These are phyloP conservation scores for Orbilia ellipsospora DNA, from an alignment of 2,329 filamentous ascomycete genomes.

Conservation along the genomic window DNA sequence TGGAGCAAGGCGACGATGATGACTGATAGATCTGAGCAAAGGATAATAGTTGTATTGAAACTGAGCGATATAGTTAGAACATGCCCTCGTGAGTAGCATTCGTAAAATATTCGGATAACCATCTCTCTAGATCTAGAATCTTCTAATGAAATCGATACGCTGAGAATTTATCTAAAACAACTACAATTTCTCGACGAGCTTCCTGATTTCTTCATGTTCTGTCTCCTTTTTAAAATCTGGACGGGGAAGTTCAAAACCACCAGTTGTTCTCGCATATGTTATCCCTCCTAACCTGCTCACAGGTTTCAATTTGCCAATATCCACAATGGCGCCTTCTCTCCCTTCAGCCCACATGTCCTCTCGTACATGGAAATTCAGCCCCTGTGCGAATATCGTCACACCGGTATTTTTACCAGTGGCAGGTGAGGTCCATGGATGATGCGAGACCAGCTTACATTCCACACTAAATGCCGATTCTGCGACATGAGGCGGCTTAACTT, in stretches of 20 bases:
- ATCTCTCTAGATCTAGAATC: too few species aligned
- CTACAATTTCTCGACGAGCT: slow-evolving; percentile 65
- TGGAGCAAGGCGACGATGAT: slow-evolving; percentile 19
- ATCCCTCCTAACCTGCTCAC: slow-evolving; percentile 86
- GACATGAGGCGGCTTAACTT: slow-evolving; percentile 78
- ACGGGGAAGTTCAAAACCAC: slow-evolving; percentile 77
- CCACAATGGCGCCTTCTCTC: slow-evolving; percentile 71
- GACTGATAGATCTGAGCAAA: neutral
- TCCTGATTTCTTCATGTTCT: slow-evolving; percentile 68
- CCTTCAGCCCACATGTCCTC: slow-evolving; percentile 88
- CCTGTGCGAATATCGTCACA: slow-evolving; percentile 81
- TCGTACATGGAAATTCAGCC: slow-evolving; percentile 85
- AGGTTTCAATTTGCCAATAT: slow-evolving; percentile 79
- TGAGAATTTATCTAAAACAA: neutral
- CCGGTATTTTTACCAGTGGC: slow-evolving; percentile 79
- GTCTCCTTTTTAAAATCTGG: slow-evolving; percentile 69
- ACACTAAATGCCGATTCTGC: slow-evolving; percentile 84
- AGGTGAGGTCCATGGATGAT: slow-evolving; percentile 77
- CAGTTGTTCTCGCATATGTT: slow-evolving; percentile 77
- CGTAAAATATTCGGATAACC: too few species aligned
- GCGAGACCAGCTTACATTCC: slow-evolving; percentile 80
- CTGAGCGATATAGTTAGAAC: too few species aligned
- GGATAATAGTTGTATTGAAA: too few species aligned
- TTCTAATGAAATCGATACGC: too few species aligned
- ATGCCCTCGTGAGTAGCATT: too few species aligned